Evolutionary conservation across 352 stramenopile species (phyloP), one percentile per base, ranked within the genome.

Genomic region (Pythium myriotylum): DNA sequence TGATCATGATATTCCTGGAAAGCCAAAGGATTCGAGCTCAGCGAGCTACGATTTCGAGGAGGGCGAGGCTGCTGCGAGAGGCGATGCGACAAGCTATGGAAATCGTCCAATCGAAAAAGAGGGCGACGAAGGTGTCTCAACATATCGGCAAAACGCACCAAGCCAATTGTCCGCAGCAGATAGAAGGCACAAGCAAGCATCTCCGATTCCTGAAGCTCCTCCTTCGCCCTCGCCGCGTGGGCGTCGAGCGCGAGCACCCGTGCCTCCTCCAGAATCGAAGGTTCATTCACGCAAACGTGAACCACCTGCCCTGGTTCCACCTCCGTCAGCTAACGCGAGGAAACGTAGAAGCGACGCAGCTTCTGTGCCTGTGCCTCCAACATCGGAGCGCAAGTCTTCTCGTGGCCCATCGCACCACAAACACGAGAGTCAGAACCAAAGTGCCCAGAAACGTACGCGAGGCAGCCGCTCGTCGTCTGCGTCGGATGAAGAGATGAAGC

Each of bases 101-200:
- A 40, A 40, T 50, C 26, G 22, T 17, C 8, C 29, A 13, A 14
- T 10, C 9, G 8, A n/a, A 50, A 13, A 50, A 50, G 16, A 16
- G 19, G 41, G 32, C 14, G 35, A 48, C 5, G 24, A 48, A 3
- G 17, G 47, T 13, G 4, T 16, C 13, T 49, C 45, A 0, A 56
- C 50, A 2, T 71, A 66, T 42, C 56, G 63, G 20, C 39, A 47
- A 6, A 66, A 71, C 32, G 63, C 63, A 2, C 63, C 63, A 23
- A 43, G 43, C 23, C 51, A 56, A 0, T 39, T 71, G 10, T 13
- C 35, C 0, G 49, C 56, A 0, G 26, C 17, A 5, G 63, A 66
- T 3, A 59, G 53, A 19, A 63, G 59, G 32, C 2, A 13, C 20
- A 69, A 60, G 37, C 42, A 40, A 0, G 10, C 26, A 6, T 33